Percentiles rank a stretch among this genome's conserved stretches.
These are phyloP conservation scores for Botrytis cinerea DNA, from an alignment of 2,329 filamentous ascomycete genomes.

Conservation along the genomic window DNA sequence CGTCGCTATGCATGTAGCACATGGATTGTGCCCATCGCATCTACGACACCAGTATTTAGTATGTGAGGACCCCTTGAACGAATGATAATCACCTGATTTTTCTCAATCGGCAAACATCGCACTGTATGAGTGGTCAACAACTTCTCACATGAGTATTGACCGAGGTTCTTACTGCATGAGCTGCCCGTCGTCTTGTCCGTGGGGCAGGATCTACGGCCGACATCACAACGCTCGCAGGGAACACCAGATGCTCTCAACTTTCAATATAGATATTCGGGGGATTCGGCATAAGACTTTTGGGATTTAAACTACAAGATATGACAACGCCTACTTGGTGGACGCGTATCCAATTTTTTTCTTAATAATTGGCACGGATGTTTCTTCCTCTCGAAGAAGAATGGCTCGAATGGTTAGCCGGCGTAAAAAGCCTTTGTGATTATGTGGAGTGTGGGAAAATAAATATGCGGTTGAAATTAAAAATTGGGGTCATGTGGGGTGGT, in stretches of 20 bases:
- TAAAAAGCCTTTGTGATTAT: background rate
- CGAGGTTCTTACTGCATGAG: conserved; percentile 35
- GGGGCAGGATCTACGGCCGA: conserved; percentile 18
- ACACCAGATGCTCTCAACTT: background rate
- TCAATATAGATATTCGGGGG: background rate
- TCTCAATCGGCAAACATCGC: conserved; percentile 50
- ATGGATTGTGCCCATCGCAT: conserved; percentile 52
- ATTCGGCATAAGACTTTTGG: background rate
- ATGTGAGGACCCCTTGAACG: conserved; percentile 10
- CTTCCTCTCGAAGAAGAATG: background rate
- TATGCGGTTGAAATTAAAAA: background rate
- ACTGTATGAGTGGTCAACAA: conserved; percentile 41
- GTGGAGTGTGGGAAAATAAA: background rate
- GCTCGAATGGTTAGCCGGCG: too few species aligned
- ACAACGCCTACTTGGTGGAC: background rate
- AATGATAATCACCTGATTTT: conserved; percentile 48
- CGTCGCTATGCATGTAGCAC: conserved; percentile 36
- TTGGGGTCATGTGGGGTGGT: background rate
- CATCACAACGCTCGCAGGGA: conserved; percentile 7
- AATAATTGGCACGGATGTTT: background rate
- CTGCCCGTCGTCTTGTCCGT: conserved; percentile 30
- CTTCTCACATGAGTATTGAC: background rate
- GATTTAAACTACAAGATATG: background rate
- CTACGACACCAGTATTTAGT: conserved; percentile 36
- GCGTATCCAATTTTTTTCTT: background rate